phyloP scores from a whole-genome alignment of 2,329 filamentous ascomycete genomes.

The Cercospora beticola region DNA sequence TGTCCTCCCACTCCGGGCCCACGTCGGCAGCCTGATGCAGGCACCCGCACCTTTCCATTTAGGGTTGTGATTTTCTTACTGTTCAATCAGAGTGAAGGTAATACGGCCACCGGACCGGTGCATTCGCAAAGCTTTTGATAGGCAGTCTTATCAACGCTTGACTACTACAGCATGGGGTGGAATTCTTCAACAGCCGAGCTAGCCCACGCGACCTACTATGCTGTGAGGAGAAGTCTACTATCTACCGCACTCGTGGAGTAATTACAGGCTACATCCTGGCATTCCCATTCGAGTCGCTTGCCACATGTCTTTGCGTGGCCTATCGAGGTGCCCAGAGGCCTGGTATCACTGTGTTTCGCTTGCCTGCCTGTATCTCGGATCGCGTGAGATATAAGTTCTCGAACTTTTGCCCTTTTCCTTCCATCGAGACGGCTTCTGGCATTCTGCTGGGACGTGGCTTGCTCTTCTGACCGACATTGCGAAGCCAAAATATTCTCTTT shows the following conservation, averaged over 20 bases:
- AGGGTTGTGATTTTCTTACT: background rate
- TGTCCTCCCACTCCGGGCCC: background rate
- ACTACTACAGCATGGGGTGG: background rate
- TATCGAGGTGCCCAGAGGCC: background rate
- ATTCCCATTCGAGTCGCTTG: background rate
- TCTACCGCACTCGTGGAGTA: background rate
- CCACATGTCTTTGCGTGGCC: conserved; percentile 3
- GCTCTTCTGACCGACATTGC: background rate
- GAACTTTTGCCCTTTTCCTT: background rate
- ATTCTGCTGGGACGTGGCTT: background rate
- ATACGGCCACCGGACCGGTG: conserved; percentile 5
- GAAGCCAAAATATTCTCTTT: background rate
- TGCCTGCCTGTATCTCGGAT: background rate
- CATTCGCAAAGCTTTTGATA: background rate
- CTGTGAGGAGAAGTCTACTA: background rate
- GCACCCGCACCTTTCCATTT: background rate
- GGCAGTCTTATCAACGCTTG: conserved; percentile 1
- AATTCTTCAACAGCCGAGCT: background rate
- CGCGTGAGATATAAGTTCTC: background rate
- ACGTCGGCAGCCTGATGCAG: background rate
- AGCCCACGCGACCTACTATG: background rate
- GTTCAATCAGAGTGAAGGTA: conserved; percentile 2
- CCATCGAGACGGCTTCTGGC: background rate
- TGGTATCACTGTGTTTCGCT: background rate
- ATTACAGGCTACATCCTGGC: background rate